Base-by-base conservation (phyloP, 495 filamentous ascomycete species). In the Schizothecium vesticola region DNA sequence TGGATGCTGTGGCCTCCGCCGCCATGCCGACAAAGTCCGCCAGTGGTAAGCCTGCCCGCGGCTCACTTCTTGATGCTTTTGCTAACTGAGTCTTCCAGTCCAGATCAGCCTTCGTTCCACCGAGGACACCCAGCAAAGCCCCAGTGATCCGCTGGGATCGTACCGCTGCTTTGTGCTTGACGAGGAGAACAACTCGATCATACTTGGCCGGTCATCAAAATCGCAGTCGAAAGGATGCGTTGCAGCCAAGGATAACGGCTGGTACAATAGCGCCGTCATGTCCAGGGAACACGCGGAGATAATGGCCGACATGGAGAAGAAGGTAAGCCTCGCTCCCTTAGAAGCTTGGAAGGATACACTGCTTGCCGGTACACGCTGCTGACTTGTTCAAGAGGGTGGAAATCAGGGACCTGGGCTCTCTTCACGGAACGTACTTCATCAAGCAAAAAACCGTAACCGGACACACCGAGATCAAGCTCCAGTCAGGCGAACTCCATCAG, bases 261-360 rank as follows among this genome's bases (percentile, higher is more conserved):
- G 87, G 83, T 92, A 93, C 68, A 86, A 93, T 33, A 92, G 88
- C 71, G 86, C 91, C 0, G 91, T 96, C 25, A 90, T 97, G 84
- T 95, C 91, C 28, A 84, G 93, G 29, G 76, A 86, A 11, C 93
- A 97, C 80, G 93, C 92, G 12, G 78, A 84, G 62, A 72, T 96
- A 10, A 67, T 73, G 12, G 78, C 83, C 12, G 74, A 81, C 56
- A 43, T 78, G 3, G 73, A 84, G 1, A 67, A 74, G 4, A 78
- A 82, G 74, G 87, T 88, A 70, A 58, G 79, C 68, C 19, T n/a
- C 43, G 16, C 43, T 43, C 31, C 31, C 31, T 33, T 33, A 2
- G 6, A 28, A 28, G 26, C 2, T 28, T 28, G 26, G 26, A 28
- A 28, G 26, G n/a, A n/a, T n/a, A n/a, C 26, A 28, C 19, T 19